These are phyloP conservation scores for Coniochaeta pulveracea DNA, from an alignment of 2,329 filamentous ascomycete genomes.

Conservation along the genomic window DNA sequence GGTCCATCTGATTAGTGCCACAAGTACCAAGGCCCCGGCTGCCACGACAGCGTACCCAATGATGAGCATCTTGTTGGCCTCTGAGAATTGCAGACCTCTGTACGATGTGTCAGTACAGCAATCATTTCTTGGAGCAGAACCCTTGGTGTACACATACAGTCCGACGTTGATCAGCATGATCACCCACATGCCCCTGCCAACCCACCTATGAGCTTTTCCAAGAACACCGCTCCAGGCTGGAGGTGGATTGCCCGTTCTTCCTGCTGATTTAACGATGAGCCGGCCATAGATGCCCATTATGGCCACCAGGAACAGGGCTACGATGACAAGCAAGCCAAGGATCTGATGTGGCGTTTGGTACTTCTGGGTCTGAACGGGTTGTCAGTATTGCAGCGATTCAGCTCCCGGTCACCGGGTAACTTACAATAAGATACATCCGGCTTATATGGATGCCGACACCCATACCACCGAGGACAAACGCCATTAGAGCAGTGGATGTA, in stretches of 20 bases:
- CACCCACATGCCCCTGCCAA: slow-evolving; percentile 12
- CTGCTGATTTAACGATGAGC: slow-evolving; percentile 7
- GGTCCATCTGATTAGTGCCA: slow-evolving; percentile 11
- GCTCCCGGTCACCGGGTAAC: neutral
- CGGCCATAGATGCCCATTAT: slow-evolving; percentile 10
- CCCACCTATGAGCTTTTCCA: slow-evolving; percentile 11
- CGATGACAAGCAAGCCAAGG: slow-evolving; percentile 13
- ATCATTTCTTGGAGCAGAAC: neutral
- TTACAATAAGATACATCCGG: slow-evolving; percentile 10
- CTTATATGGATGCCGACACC: slow-evolving; percentile 12
- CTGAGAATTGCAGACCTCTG: slow-evolving; percentile 14
- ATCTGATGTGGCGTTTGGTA: slow-evolving; percentile 14
- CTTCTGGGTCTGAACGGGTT: slow-evolving; percentile 10
- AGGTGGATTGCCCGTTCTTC: slow-evolving; percentile 8
- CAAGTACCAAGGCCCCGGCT: slow-evolving; percentile 9
- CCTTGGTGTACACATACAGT: slow-evolving; percentile 12
- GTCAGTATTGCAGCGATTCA: neutral
- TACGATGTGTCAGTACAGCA: neutral
- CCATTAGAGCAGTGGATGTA: slow-evolving; percentile 9
- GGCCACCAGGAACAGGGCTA: slow-evolving; percentile 10
- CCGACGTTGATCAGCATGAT: slow-evolving; percentile 14
- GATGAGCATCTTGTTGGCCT: slow-evolving; percentile 9
- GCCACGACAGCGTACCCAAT: slow-evolving; percentile 13
- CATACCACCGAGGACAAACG: slow-evolving; percentile 12
- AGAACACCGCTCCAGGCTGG: slow-evolving; percentile 7